Conservation (phyloP, 2,329 filamentous ascomycete genomes). For the Chaetomiaceae sp. region DNA sequence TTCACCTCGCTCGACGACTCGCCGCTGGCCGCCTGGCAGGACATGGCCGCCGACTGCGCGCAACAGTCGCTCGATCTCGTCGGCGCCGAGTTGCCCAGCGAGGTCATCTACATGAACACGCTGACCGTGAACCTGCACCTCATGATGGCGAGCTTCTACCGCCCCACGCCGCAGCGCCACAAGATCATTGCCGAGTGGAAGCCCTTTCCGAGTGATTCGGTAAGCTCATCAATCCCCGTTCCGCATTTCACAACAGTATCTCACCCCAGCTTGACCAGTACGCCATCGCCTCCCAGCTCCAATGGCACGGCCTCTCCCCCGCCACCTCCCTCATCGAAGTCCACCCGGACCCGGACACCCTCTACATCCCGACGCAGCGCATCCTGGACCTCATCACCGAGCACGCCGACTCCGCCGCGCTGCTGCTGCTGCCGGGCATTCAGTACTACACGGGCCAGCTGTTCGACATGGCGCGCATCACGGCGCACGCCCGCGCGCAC, state of each 20-base stretch:
- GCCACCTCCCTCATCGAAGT: slow-evolving; percentile 67
- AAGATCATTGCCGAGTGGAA: slow-evolving; percentile 88
- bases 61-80: slow-evolving; percentile 65
- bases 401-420: slow-evolving; percentile 64
- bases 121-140: slow-evolving; percentile 77
- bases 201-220: slow-evolving; percentile 82
- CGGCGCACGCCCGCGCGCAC: slow-evolving; percentile 63
- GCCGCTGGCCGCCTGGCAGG: slow-evolving; percentile 64
- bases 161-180: slow-evolving; percentile 55
- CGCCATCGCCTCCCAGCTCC: slow-evolving; percentile 74
- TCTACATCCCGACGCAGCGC: slow-evolving; percentile 60
- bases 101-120: slow-evolving; percentile 85
- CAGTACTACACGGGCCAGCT: slow-evolving; percentile 91
- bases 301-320: slow-evolving; percentile 61
- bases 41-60: slow-evolving; percentile 70
- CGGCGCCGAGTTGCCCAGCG: slow-evolving; percentile 57
- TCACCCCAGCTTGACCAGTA: slow-evolving; percentile 46
- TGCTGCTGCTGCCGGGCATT: slow-evolving; percentile 77
- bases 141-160: slow-evolving; percentile 79
- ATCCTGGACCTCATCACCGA: slow-evolving; percentile 69
- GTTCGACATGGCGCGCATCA: slow-evolving; percentile 77
- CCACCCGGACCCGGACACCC: slow-evolving; percentile 55
- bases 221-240: slow-evolving; percentile 25
- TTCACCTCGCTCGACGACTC: slow-evolving; percentile 65
- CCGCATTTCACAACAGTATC: neutral